phyloP scores from a whole-genome alignment of 2,329 filamentous ascomycete genomes.

The Blastomyces silverae region DNA sequence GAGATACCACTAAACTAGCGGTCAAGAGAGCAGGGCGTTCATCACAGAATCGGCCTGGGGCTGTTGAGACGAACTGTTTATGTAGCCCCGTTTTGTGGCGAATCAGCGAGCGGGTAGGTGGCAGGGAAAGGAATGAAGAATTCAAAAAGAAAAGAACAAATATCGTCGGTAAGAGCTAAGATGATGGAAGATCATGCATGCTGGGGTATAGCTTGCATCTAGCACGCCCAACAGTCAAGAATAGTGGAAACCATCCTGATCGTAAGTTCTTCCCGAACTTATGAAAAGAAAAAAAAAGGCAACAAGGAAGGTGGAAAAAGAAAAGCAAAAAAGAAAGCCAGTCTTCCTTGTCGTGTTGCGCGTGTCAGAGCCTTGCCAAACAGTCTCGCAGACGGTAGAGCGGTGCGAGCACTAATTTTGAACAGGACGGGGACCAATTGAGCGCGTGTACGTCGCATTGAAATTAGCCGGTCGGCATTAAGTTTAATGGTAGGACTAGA shows the following conservation, averaged over 20 bases:
- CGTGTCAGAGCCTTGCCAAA: neutral
- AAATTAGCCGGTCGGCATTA: neutral
- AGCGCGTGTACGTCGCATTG: neutral
- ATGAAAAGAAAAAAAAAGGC: neutral
- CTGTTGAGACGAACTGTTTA: neutral
- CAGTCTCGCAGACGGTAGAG: neutral
- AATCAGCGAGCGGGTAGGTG: neutral
- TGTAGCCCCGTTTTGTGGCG: slow-evolving; percentile 4
- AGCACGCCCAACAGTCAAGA: neutral
- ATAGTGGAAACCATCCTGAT: neutral
- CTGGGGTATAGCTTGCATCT: neutral
- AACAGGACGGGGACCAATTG: neutral
- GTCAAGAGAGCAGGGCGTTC: slow-evolving; percentile 1
- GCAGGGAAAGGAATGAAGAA: neutral
- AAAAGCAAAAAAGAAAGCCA: neutral
- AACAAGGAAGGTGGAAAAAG: neutral
- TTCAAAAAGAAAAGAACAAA: neutral
- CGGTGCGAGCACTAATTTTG: neutral
- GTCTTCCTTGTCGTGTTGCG: neutral
- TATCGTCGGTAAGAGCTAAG: neutral
- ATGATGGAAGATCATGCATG: slow-evolving; percentile 2
- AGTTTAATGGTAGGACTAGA: neutral
- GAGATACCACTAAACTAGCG: neutral
- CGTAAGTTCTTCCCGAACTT: neutral
- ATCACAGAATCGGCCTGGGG: neutral